These are phyloP conservation scores for Elymus sibiricus DNA, from an alignment of 176 grass and related monocot species.

Conservation along the genomic window DNA sequence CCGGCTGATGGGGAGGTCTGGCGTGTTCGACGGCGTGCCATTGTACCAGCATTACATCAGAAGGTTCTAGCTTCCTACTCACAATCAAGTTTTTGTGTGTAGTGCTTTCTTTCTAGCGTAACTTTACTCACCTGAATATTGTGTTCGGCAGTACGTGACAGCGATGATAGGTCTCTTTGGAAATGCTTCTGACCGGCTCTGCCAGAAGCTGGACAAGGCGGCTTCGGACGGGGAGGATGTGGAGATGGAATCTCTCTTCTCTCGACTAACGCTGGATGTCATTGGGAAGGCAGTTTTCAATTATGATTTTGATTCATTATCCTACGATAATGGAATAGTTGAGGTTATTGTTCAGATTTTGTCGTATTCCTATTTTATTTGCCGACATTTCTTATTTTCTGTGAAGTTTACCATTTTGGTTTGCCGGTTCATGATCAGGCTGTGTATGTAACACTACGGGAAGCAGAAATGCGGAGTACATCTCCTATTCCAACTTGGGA, in stretches of 20 bases:
- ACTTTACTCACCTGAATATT: background rate
- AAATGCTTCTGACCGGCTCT: slow-evolving; percentile 66
- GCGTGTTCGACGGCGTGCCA: slow-evolving; percentile 86
- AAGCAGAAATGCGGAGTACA: slow-evolving; percentile 93
- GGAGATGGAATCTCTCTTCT: slow-evolving; percentile 98
- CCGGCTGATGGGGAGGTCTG: slow-evolving; percentile 86
- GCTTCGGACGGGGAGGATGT: slow-evolving; percentile 73
- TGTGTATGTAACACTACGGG: slow-evolving; percentile 67
- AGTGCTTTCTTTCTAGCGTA: background rate
- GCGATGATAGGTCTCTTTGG: slow-evolving; percentile 86
- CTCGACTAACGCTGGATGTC: slow-evolving; percentile 82
- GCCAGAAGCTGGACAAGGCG: slow-evolving; percentile 77
- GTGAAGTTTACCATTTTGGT: background rate
- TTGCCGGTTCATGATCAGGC: slow-evolving; percentile 52
- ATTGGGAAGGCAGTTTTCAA: slow-evolving; percentile 98
- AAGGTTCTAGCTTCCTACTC: slow-evolving; percentile 40
- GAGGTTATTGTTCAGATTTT: slow-evolving; percentile 55
- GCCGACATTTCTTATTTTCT: background rate
- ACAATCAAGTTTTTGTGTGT: background rate
- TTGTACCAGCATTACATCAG: slow-evolving; percentile 90
- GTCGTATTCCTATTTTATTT: background rate
- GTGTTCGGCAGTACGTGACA: slow-evolving; percentile 60
- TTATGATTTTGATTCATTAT: slow-evolving; percentile 97
- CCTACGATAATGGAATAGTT: slow-evolving; percentile 89
- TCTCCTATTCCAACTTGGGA: slow-evolving; percentile 98